Conservation (phyloP, 23 red algal genomes). For the Gracilaria domingensis region DNA sequence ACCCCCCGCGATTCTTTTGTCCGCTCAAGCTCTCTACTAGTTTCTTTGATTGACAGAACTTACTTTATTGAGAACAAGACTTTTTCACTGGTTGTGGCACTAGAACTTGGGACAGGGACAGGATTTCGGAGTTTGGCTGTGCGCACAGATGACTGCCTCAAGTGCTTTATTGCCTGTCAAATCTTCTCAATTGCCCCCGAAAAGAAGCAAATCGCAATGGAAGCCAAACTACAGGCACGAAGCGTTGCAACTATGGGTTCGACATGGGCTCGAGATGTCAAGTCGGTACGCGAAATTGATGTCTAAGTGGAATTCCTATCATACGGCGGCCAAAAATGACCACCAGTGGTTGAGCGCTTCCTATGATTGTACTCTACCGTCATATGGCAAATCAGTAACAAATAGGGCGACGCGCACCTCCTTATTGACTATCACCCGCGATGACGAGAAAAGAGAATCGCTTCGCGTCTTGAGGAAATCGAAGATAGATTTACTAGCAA, state of each 20-base stretch:
- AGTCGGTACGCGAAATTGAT: conserved; percentile 42
- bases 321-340: conserved; percentile 5
- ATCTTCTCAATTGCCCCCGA: background rate
- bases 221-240: background rate
- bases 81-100: too few relatives aligned
- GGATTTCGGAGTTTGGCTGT: background rate
- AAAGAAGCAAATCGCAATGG: background rate
- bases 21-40: too few relatives aligned
- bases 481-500: conserved; percentile 11
- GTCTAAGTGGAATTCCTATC: conserved; percentile 23
- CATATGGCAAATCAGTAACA: background rate
- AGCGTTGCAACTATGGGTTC: conserved; percentile 57
- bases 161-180: background rate
- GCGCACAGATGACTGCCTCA: background rate
- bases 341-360: background rate
- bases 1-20: too few relatives aligned
- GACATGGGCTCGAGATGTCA: conserved; percentile 46
- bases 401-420: background rate
- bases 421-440: background rate
- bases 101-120: too few relatives aligned
- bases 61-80: too few relatives aligned
- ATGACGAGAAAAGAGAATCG: background rate
- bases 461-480: conserved; percentile 11
- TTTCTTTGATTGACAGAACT: too few relatives aligned
- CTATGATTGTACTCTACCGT: background rate